These are phyloP conservation scores for Kodamaea ohmeri DNA, from an alignment of 1,139 yeast genomes.

Conservation along the genomic window DNA sequence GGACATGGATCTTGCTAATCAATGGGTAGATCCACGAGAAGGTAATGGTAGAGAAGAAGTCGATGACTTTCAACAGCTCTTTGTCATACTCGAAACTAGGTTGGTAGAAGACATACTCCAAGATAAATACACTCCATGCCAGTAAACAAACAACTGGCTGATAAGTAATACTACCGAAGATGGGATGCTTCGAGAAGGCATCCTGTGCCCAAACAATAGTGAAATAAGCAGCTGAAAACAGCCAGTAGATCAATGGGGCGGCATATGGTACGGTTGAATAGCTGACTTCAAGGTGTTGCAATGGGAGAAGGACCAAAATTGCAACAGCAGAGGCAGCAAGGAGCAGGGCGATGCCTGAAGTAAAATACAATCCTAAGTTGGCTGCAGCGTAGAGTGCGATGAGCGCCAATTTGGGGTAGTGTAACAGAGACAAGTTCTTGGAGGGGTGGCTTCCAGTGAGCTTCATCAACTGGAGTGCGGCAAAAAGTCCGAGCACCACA, in stretches of 20 bases:
- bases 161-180: slow-evolving; percentile 2
- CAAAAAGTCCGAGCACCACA: slow-evolving; percentile 14
- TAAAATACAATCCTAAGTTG: neutral
- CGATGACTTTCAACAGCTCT: slow-evolving; percentile 4
- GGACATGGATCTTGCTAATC: slow-evolving; percentile 23
- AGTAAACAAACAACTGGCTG: slow-evolving; percentile 10
- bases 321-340: neutral
- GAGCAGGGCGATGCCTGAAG: neutral
- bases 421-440: neutral
- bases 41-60: slow-evolving; percentile 21
- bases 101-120: slow-evolving; percentile 19
- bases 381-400: slow-evolving; percentile 1
- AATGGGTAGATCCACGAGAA: slow-evolving; percentile 29
- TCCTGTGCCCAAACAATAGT: slow-evolving; percentile 17
- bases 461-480: slow-evolving; percentile 13
- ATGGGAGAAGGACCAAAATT: slow-evolving; percentile 10
- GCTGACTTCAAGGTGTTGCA: slow-evolving; percentile 12
- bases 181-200: slow-evolving; percentile 16
- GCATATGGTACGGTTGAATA: slow-evolving; percentile 12
- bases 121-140: slow-evolving; percentile 13
- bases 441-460: neutral
- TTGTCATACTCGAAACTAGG: slow-evolving; percentile 18
- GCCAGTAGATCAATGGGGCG: slow-evolving; percentile 15
- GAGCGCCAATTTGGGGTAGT: neutral
- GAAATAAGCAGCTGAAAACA: slow-evolving; percentile 9